Conservation (phyloP, 2,329 filamentous ascomycete genomes). For the Cryphonectria japonica region DNA sequence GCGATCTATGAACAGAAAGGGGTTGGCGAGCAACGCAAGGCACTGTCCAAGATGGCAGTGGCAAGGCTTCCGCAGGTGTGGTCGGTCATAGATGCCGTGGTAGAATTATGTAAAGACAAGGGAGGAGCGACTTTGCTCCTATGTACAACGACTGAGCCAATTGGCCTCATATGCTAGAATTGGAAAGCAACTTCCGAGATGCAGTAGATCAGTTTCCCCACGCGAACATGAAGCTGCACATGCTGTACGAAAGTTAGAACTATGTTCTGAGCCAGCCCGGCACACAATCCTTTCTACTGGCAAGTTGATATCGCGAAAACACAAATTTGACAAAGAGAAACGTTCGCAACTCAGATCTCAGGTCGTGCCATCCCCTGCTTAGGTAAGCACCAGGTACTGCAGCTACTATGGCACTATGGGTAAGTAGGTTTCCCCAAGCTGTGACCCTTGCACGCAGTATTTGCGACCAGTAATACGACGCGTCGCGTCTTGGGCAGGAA, state of each 20-base stretch:
- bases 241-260: background rate
- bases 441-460: background rate
- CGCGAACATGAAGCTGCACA: background rate
- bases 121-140: background rate
- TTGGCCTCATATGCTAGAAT: background rate
- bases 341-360: background rate
- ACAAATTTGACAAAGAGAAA: background rate
- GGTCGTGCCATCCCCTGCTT: background rate
- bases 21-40: background rate
- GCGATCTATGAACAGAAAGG: background rate
- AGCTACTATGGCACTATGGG: no score
- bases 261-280: no score
- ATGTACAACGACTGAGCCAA: background rate
- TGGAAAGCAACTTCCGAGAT: background rate
- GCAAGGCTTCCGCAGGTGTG: background rate
- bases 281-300: background rate
- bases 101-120: background rate
- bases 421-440: background rate
- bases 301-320: background rate
- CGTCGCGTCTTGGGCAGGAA: conserved; percentile 6
- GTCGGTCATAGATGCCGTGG: background rate
- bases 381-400: background rate
- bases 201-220: no score
- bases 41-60: background rate
- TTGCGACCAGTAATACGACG: conserved; percentile 9